Base-by-base conservation (phyloP, 2,329 filamentous ascomycete genomes). In the Mycocentrospora acerina region DNA sequence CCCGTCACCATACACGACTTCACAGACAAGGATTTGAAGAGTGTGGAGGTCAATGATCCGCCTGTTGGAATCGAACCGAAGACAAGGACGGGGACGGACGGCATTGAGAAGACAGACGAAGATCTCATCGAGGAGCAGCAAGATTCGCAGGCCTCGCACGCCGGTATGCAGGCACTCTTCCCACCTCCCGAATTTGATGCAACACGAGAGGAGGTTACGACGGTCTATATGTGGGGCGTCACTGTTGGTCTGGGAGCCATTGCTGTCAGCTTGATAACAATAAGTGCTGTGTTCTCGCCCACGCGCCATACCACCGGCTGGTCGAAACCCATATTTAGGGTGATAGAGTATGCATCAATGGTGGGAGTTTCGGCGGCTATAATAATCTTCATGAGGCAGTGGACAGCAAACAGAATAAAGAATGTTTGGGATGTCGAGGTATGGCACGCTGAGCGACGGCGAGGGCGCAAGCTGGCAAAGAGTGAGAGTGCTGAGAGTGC, bases 1-100 rank as follows among this genome's bases (percentile, higher is more conserved):
- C 83, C 83, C 2, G 75, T 87, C 32, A 71, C 68, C 24, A 83
- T 87, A 24, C 81, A 85, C 56, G 85, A 88, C 57, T 82, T 82
- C 53, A 86, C 83, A 1, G 72, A 76, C 18, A 76, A 80, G 26
- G 81, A 85, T 35, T 69, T 88, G 22, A 69, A 76, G 43, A 62
- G 64, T 35, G 65, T 70, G 16, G 60, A 69, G 24, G 67, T 76
- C 56, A 77, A 77, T 44, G 62, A 69, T 4, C 62, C 68, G 3
- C 61, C 71, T 0, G 56, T 64, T 25, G 73, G 72, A 8, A 58
- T 63, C 12, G 63, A 69, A 12, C 52, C 55, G 1, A 59, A 64
- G 25, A 71, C 71, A 6, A 66, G 68, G 10, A 78, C 75, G 4
- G 73, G 74, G 12, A 53, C 70, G 13, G 66, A 59, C 38, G 71